Conservation (phyloP, 2,329 filamentous ascomycete genomes). For the Colletotrichum plurivorum region DNA sequence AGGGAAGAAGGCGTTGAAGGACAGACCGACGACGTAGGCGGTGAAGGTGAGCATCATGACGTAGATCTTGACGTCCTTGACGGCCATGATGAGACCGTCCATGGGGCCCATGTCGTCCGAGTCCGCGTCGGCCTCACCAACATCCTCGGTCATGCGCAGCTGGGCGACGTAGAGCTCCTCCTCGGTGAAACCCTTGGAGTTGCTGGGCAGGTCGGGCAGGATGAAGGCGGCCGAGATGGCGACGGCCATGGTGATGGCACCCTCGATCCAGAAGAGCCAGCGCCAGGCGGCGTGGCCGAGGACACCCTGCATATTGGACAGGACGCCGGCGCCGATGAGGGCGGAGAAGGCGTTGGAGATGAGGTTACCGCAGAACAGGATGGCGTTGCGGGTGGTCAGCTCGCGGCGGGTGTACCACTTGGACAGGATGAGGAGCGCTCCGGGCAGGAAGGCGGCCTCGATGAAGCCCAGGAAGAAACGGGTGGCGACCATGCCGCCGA, state of each 20-base stretch:
- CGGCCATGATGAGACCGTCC: slow-evolving; percentile 69
- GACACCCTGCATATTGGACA: slow-evolving; percentile 70
- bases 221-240: slow-evolving; percentile 63
- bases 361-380: slow-evolving; percentile 72
- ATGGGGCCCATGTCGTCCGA: slow-evolving; percentile 63
- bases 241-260: slow-evolving; percentile 64
- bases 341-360: slow-evolving; percentile 73
- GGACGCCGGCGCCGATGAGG: slow-evolving; percentile 70
- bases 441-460: slow-evolving; percentile 76
- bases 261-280: slow-evolving; percentile 74
- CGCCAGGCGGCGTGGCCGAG: slow-evolving; percentile 70
- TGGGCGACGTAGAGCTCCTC: slow-evolving; percentile 70
- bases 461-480: slow-evolving; percentile 74
- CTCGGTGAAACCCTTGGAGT: slow-evolving; percentile 70
- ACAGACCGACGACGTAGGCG: slow-evolving; percentile 71
- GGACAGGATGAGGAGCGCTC: slow-evolving; percentile 73
- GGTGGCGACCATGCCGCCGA: slow-evolving; percentile 66
- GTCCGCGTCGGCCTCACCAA: slow-evolving; percentile 69
- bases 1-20: slow-evolving; percentile 73
- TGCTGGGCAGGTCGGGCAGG: slow-evolving; percentile 69
- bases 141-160: slow-evolving; percentile 69
- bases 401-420: slow-evolving; percentile 77
- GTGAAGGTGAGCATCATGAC: slow-evolving; percentile 75
- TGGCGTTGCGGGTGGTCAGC: slow-evolving; percentile 67
- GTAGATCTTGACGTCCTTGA: slow-evolving; percentile 74